Evolutionary conservation across 2,329 filamentous ascomycete species (phyloP).

Genomic region (Cadophora sp.): DNA sequence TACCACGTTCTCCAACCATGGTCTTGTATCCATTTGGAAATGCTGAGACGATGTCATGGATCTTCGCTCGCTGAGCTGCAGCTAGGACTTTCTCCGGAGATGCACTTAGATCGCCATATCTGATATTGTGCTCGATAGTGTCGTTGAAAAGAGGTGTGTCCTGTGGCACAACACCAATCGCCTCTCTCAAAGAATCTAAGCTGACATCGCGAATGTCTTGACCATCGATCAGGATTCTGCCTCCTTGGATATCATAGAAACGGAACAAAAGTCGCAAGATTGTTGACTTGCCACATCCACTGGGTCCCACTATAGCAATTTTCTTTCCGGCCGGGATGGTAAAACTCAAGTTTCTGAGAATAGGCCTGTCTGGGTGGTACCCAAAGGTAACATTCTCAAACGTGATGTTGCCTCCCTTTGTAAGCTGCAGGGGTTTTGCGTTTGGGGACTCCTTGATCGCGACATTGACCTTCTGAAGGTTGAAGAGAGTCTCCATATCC

Average conservation of each 20-base stretch:
- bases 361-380: slow-evolving; percentile 86
- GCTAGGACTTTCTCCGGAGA: slow-evolving; percentile 73
- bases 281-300: slow-evolving; percentile 95
- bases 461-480: slow-evolving; percentile 94
- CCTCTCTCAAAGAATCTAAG: slow-evolving; percentile 80
- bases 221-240: slow-evolving; percentile 88
- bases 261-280: slow-evolving; percentile 90
- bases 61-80: slow-evolving; percentile 81
- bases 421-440: slow-evolving; percentile 75
- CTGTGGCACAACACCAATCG: slow-evolving; percentile 95
- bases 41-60: slow-evolving; percentile 81
- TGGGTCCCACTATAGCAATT: slow-evolving; percentile 92
- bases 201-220: slow-evolving; percentile 88
- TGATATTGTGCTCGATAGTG: slow-evolving; percentile 94
- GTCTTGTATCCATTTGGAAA: slow-evolving; percentile 91
- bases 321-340: slow-evolving; percentile 97
- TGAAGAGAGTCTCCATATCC: slow-evolving; percentile 99
- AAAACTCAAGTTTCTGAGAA: slow-evolving; percentile 82
- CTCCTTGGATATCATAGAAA: slow-evolving; percentile 87
- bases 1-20: slow-evolving; percentile 88
- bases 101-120: slow-evolving; percentile 85
- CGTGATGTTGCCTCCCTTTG: slow-evolving; percentile 83
- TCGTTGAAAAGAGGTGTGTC: slow-evolving; percentile 98
- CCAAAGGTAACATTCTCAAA: slow-evolving; percentile 97
- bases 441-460: slow-evolving; percentile 78